These are phyloP conservation scores for Salix brachista DNA, from an alignment of 345 rosid genomes.

Conservation along the genomic window DNA sequence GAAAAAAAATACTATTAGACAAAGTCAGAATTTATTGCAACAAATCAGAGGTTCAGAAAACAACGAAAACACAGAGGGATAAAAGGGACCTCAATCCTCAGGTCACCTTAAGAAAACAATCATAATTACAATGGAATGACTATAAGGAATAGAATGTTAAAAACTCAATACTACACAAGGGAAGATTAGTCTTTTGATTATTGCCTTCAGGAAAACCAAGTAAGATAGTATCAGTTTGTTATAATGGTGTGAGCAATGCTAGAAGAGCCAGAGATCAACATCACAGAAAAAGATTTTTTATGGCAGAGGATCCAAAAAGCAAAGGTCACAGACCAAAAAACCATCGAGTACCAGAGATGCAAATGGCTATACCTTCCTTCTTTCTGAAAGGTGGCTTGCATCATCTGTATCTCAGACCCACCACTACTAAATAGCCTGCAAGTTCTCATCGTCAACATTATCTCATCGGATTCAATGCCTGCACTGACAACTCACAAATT, in stretches of 20 bases:
- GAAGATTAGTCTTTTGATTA: not conserved
- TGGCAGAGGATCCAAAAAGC: not conserved
- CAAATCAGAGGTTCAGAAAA: not conserved
- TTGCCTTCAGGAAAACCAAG: not conserved
- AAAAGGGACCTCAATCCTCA: not conserved
- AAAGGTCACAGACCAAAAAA: not conserved
- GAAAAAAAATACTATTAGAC: not conserved
- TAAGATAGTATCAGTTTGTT: too few relatives aligned
- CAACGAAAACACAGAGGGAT: not conserved
- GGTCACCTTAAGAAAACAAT: not conserved
- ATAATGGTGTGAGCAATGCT: not conserved
- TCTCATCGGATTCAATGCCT: not conserved
- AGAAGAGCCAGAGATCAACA: not conserved
- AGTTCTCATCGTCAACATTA: not conserved
- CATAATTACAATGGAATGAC: not conserved
- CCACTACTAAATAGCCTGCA: not conserved
- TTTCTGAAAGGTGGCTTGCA: not conserved
- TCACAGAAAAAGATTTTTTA: not conserved
- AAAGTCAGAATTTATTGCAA: slow-evolving; percentile 3
- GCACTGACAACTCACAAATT: not conserved
- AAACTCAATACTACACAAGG: not conserved
- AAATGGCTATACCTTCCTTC: not conserved
- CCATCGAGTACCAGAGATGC: not conserved
- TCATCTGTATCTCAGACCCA: not conserved
- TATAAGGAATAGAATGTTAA: not conserved